Conservation (phyloP, 129 eudicot species). For the Tagetes patula region DNA sequence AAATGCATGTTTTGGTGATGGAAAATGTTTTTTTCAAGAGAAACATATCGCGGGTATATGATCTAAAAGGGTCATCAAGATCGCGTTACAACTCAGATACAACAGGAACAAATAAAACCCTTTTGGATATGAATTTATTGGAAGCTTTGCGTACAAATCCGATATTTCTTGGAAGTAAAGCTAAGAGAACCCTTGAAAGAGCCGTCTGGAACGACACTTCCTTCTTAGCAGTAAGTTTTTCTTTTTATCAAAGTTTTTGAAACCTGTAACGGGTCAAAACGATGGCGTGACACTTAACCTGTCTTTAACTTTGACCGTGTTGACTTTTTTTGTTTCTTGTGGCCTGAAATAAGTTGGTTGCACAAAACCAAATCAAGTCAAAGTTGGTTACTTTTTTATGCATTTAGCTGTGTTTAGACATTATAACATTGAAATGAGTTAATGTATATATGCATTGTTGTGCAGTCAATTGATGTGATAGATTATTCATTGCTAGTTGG, state of each 20-base stretch:
- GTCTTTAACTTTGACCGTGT: constrained; percentile 1
- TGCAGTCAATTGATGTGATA: constrained; percentile 87
- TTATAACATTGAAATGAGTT: neutral
- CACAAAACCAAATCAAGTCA: neutral
- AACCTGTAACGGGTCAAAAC: neutral
- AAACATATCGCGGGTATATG: constrained; percentile 70
- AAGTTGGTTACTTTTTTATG: neutral
- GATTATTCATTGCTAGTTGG: constrained; percentile 95
- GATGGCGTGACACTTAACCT: neutral
- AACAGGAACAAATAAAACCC: constrained; percentile 66
- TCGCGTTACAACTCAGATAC: constrained; percentile 91
- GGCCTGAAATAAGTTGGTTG: neutral
- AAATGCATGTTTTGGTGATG: constrained; percentile 93
- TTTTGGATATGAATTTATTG: constrained; percentile 77
- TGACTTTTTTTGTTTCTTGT: neutral
- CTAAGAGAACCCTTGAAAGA: constrained; percentile 83
- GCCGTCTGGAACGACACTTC: constrained; percentile 98
- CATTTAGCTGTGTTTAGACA: neutral
- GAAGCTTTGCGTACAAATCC: constrained; percentile 82
- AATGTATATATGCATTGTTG: constrained; percentile 1
- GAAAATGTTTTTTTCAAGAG: constrained; percentile 80
- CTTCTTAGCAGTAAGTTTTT: constrained; percentile 71
- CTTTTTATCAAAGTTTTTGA: no score
- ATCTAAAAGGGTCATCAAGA: constrained; percentile 83
- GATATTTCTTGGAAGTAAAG: constrained; percentile 87